These are phyloP conservation scores for Trichoderma sp. DNA, from an alignment of 2,329 filamentous ascomycete genomes.

Conservation along the genomic window DNA sequence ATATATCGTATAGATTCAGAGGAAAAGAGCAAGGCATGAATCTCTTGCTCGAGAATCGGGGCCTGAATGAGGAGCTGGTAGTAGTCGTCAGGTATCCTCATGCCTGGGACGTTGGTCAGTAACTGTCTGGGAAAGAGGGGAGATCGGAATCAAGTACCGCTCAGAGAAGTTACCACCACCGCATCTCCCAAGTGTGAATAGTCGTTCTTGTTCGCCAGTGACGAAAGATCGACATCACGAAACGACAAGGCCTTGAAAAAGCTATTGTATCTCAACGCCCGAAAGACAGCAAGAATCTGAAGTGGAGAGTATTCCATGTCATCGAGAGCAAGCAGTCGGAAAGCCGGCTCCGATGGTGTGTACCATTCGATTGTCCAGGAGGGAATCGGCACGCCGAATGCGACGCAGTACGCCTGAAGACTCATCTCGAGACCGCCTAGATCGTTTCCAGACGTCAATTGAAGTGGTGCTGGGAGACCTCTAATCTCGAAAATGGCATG, in stretches of 20 bases:
- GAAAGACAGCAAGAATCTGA: slow-evolving; percentile 59
- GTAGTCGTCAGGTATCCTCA: slow-evolving; percentile 53
- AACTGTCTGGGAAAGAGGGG: background rate
- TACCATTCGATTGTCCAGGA: slow-evolving; percentile 55
- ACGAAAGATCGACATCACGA: slow-evolving; percentile 52
- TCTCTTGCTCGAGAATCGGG: slow-evolving; percentile 57
- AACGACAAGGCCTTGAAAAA: slow-evolving; percentile 63
- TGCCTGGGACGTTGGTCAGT: slow-evolving; percentile 37
- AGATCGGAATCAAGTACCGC: slow-evolving; percentile 43
- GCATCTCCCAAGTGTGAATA: slow-evolving; percentile 48
- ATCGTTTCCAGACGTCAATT: slow-evolving; percentile 57
- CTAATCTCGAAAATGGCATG: slow-evolving; percentile 56
- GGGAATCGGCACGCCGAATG: slow-evolving; percentile 53
- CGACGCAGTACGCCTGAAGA: slow-evolving; percentile 57
- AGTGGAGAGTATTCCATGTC: slow-evolving; percentile 49
- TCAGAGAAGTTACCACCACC: slow-evolving; percentile 56
- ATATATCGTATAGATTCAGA: slow-evolving; percentile 59
- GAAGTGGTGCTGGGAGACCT: slow-evolving; percentile 55
- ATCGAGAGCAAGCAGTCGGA: slow-evolving; percentile 52
- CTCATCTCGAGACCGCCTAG: slow-evolving; percentile 59
- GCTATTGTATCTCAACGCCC: slow-evolving; percentile 60
- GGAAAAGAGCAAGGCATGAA: slow-evolving; percentile 58
- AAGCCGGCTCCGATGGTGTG: slow-evolving; percentile 51
- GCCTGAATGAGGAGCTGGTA: slow-evolving; percentile 53
- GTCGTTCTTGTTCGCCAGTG: slow-evolving; percentile 47